Base-by-base conservation (phyloP, 2,329 filamentous ascomycete genomes). In the Penicillium sp. region DNA sequence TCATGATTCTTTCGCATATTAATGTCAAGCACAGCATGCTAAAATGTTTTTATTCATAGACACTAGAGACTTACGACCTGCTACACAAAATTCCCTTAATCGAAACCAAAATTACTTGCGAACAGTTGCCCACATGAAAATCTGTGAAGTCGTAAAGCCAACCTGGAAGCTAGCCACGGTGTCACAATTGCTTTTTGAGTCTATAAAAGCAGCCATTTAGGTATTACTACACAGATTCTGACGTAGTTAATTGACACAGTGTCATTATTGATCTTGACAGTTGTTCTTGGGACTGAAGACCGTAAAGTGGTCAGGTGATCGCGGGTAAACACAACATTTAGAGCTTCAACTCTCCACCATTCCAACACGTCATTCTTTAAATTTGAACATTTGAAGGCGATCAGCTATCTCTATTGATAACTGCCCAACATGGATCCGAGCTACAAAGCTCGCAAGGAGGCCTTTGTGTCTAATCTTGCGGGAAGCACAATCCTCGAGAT, bases 371-470 rank as follows among this genome's bases (percentile, higher is more conserved):
- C 49, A 53, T 43, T 56, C 48, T 31, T n/a, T 45, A 23, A 25
- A 23, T 33, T 41, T 9, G 27, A 19, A 27, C 23, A 3, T 27
- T 41, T n/a, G 34, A 16, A 27, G 21, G 39, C 10, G 10, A 39
- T 38, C 13, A 21, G 31, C 27, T 49, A 21, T 51, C 50, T 48
- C 16, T 31, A 36, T 51, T 47, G 21, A 41, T 39, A 41, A 31
- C 25, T 39, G 29, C 16, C 15, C 38, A 68, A 50, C 9, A 75
- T 75, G 75, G 71, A 74, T 43, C 64, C 70, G 52, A 87, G 82
- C 76, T 96, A 97, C 81, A 99, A 97, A 78, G 85, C 89, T 69
- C 82, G 89, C 65, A 99, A 99, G 79, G 92, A 96, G 80, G 91
- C 91, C 71, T 96, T 96, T 74, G 94, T 99, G 70, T 96, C 93